Evolutionary conservation across 192 early-diverging fungal genomes (phyloP).

Genomic region (Linderina pennispora): DNA sequence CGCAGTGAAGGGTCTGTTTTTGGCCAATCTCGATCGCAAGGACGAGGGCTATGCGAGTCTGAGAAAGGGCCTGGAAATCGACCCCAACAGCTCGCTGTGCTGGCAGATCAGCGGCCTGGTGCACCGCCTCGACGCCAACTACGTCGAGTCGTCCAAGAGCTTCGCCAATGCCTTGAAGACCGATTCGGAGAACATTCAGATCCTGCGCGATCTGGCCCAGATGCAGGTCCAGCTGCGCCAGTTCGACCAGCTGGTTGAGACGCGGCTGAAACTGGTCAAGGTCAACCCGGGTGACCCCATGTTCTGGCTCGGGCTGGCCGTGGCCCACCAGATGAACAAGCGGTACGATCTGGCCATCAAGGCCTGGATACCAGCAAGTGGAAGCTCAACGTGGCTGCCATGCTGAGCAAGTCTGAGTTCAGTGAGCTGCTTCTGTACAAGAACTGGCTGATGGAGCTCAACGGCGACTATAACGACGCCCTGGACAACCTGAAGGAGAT

Average conservation of each 20-base stretch:
- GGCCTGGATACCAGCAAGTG: constrained; percentile 62
- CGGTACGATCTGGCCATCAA: constrained; percentile 71
- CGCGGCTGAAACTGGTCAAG: constrained; percentile 61
- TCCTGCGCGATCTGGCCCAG: constrained; percentile 82
- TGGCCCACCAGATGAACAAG: constrained; percentile 75
- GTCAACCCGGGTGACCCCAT: constrained; percentile 61
- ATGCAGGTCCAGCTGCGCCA: constrained; percentile 86
- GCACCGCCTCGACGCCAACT: constrained; percentile 87
- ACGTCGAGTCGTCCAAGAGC: constrained; percentile 86
- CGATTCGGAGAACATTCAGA: constrained; percentile 87
- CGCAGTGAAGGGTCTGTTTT: constrained; percentile 92
- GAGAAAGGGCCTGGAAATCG: constrained; percentile 76
- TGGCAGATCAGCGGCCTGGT: constrained; percentile 98
- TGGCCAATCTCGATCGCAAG: constrained; percentile 82
- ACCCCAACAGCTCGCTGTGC: constrained; percentile 81
- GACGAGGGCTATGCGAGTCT: constrained; percentile 86
- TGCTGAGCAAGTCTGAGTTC: constrained; percentile 55
- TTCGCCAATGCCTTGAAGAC: constrained; percentile 81
- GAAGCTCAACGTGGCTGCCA: constrained; percentile 52
- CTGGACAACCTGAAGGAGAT: constrained; percentile 73
- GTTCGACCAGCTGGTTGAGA: constrained; percentile 74
- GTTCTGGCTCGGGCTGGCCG: constrained; percentile 83
- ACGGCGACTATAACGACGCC: constrained; percentile 67
- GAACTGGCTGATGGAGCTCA: constrained; percentile 79
- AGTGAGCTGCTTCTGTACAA: constrained; percentile 85